Percentiles rank a stretch among this genome's conserved stretches.
Evolutionary conservation across 2,329 filamentous ascomycete genomes (phyloP).

Genomic region (Polytolypa hystricis): DNA sequence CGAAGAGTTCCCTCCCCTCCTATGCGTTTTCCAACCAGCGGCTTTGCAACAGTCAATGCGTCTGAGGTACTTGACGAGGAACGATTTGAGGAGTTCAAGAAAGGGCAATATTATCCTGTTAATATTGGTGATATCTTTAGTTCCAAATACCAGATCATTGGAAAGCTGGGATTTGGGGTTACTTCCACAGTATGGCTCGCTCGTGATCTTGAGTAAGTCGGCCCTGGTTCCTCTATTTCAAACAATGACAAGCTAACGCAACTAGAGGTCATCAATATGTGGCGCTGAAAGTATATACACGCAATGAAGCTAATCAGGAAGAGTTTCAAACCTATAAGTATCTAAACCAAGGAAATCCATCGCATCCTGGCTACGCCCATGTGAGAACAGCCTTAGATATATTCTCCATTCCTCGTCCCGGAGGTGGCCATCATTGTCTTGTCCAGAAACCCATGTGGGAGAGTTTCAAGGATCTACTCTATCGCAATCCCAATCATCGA

Average conservation of each 20-base stretch:
- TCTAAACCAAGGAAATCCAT: constrained; percentile 16
- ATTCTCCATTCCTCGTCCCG: constrained; percentile 20
- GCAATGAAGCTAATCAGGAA: constrained; percentile 11
- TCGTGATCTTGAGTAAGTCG: constrained; percentile 18
- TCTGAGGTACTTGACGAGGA: constrained; percentile 18
- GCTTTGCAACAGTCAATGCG: constrained; percentile 13
- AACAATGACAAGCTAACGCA: constrained; percentile 8
- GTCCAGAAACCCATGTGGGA: constrained; percentile 30
- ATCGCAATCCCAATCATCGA: constrained; percentile 26
- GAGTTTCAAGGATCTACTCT: constrained; percentile 29
- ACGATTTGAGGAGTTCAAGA: constrained; percentile 16
- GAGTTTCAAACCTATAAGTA: constrained; percentile 22
- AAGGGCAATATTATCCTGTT: constrained; percentile 21
- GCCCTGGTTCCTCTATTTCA: constrained; percentile 2
- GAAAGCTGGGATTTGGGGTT: constrained; percentile 21
- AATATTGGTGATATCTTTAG: constrained; percentile 21
- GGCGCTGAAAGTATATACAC: constrained; percentile 17
- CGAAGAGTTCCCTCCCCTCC: constrained; percentile 11
- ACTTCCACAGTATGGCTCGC: constrained; percentile 23
- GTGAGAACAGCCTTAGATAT: constrained; percentile 22
- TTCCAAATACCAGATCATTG: constrained; percentile 19
- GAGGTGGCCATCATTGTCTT: constrained; percentile 21
- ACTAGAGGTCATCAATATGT: constrained; percentile 16
- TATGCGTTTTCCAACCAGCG: constrained; percentile 14
- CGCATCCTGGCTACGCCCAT: constrained; percentile 19